Percentiles rank a stretch among this genome's conserved stretches.
Conservation (phyloP, 1,284 basidiomycete genomes). For the Fomitopsis betulina region DNA sequence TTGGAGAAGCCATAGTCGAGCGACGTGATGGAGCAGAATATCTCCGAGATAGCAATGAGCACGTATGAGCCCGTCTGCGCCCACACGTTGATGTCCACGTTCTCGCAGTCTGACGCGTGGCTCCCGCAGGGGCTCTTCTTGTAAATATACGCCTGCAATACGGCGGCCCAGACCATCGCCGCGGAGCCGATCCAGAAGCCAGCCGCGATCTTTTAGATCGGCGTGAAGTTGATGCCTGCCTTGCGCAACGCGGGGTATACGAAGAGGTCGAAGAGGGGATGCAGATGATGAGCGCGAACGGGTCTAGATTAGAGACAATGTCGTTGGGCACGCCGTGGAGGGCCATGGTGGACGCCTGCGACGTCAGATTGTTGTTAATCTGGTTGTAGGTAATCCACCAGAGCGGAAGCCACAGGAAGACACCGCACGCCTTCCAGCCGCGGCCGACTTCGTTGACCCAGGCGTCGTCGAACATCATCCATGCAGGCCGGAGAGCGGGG, state of each 20-base stretch:
- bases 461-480: slow-evolving; percentile 74
- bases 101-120: slow-evolving; percentile 45
- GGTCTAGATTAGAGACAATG: slow-evolving; percentile 76
- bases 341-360: slow-evolving; percentile 71
- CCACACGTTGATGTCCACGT: slow-evolving; percentile 25
- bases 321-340: slow-evolving; percentile 79
- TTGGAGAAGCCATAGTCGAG: slow-evolving; percentile 91
- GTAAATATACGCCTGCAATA: slow-evolving; percentile 77
- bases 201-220: slow-evolving; percentile 69
- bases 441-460: slow-evolving; percentile 87
- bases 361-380: slow-evolving; percentile 75
- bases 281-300: slow-evolving; percentile 69
- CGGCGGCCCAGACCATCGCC: slow-evolving; percentile 64
- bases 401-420: slow-evolving; percentile 75
- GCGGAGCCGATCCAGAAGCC: slow-evolving; percentile 66
- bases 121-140: slow-evolving; percentile 65
- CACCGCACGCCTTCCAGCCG: slow-evolving; percentile 80
- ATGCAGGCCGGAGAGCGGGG: slow-evolving; percentile 40
- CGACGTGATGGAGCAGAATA: slow-evolving; percentile 71
- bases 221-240: slow-evolving; percentile 61
- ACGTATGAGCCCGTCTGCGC: slow-evolving; percentile 30
- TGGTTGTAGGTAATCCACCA: slow-evolving; percentile 78
- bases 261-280: slow-evolving; percentile 65
- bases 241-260: slow-evolving; percentile 71
- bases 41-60: slow-evolving; percentile 61